Base-by-base conservation (phyloP, 108 stramenopile genomes). In the Pseudonitzschia pungens region DNA sequence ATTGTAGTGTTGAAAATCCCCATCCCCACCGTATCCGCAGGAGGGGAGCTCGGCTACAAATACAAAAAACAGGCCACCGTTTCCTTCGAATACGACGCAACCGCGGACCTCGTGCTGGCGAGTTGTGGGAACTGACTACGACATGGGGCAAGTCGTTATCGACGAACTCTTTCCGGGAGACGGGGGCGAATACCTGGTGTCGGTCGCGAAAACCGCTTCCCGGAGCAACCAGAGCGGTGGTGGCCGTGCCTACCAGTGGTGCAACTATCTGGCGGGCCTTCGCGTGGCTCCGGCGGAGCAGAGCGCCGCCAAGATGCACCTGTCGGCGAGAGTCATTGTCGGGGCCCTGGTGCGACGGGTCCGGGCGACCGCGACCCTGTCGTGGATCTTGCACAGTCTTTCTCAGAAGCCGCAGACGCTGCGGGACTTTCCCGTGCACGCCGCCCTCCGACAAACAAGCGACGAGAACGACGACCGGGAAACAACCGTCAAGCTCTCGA, bases 251-350 rank as follows among this genome's bases (percentile, higher is more conserved):
- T 95, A 88, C 74, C 76, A 81, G 58, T 95, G 94, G 94, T 92
- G 90, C 68, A 90, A 95, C 73, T 87, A 85, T 55, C 51, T 95
- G 10, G 82, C 79, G 20, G 94, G 94, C 0, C 72, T 92, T 28
- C 80, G 84, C 66, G 77, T 80, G 44, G 44, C 69, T 41, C 58
- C 65, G n/a, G 31, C 71, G 21, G 21, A 33, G 51, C 43, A 62
- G 41, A 62, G 26, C 20, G 29, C 72, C 5, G 80, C 86, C 9
- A 65, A 63, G 52, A 73, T 68, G 72, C 78, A 75, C 20, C 4
- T 10, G 21, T 82, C 80, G 42, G 84, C 87, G 28, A 83, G 80
- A n/a, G 84, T 84, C 18, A 75, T 93, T 26, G 45, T 91, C 15
- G 67, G 72, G 45, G 76, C 81, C 28, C 32, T 93, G 52, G 43